Percentiles rank a stretch among this genome's conserved stretches.
These are phyloP conservation scores for Marasmius sp. DNA, from an alignment of 1,284 basidiomycete genomes.

Conservation along the genomic window DNA sequence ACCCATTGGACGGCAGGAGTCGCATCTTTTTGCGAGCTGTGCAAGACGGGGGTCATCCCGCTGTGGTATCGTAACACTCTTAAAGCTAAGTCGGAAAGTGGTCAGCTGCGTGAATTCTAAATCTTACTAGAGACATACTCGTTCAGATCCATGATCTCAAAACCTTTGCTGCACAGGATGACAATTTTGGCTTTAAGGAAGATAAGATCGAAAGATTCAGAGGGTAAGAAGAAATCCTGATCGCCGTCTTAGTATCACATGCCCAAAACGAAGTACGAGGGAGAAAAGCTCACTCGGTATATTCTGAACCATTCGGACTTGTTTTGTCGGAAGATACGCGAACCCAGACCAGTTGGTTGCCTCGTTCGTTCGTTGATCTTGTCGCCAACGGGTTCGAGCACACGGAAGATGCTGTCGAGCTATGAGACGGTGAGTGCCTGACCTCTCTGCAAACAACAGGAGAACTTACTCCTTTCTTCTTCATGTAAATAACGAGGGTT, in stretches of 20 bases:
- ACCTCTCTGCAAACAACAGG: not conserved
- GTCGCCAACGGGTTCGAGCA: constrained; percentile 88
- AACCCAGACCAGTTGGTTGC: constrained; percentile 64
- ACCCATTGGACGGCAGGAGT: constrained; percentile 81
- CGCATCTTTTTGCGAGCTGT: constrained; percentile 78
- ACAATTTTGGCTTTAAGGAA: constrained; percentile 92
- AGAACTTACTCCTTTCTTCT: constrained; percentile 82
- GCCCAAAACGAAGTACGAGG: not conserved
- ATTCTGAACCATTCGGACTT: constrained; percentile 91
- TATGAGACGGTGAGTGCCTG: constrained; percentile 22
- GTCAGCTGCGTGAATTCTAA: constrained; percentile 3
- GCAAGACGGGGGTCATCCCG: constrained; percentile 75
- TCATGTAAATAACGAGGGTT: constrained; percentile 93
- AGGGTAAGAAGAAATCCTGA: constrained; percentile 88
- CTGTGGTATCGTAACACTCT: constrained; percentile 85
- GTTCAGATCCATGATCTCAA: constrained; percentile 94
- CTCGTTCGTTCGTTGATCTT: constrained; percentile 78
- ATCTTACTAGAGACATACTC: constrained; percentile 55
- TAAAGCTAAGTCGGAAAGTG: constrained; percentile 52
- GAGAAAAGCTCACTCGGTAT: constrained; percentile 40
- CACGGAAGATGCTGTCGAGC: constrained; percentile 90
- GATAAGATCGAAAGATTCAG: constrained; percentile 85
- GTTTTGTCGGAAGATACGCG: constrained; percentile 70
- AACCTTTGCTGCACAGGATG: constrained; percentile 90
- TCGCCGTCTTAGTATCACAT: not conserved